Evolutionary conservation across 176 grass and related monocot species (phyloP).

Genomic region (Poa annua): DNA sequence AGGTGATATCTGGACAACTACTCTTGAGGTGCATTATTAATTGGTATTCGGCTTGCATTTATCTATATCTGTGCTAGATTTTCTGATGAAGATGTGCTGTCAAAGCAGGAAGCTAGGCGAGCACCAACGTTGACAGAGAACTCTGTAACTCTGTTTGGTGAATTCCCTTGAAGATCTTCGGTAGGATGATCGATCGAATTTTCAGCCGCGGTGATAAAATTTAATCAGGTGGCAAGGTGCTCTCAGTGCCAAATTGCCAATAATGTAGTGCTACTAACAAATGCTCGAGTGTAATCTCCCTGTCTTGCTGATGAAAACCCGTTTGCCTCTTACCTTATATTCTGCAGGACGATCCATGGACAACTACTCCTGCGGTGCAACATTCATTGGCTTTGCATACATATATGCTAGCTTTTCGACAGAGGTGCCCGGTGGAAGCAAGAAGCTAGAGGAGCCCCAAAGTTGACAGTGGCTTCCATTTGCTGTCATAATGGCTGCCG

Average conservation of each 20-base stretch:
- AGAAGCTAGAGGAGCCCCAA: slow-evolving; percentile 21
- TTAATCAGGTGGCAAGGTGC: too few species aligned
- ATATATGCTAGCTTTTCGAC: slow-evolving; percentile 18
- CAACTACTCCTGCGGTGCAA: slow-evolving; percentile 20
- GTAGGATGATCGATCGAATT: too few species aligned
- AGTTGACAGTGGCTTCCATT: slow-evolving; percentile 16
- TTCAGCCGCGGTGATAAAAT: too few species aligned
- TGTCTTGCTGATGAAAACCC: slow-evolving; percentile 33
- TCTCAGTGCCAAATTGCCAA: too few species aligned
- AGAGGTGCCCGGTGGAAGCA: slow-evolving; percentile 27
- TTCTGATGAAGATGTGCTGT: slow-evolving; percentile 6
- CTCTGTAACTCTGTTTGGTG: slow-evolving; percentile 25
- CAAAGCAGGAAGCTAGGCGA: not conserved
- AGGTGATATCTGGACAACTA: slow-evolving; percentile 35
- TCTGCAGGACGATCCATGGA: slow-evolving; percentile 34
- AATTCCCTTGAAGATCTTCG: too few species aligned
- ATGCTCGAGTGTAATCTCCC: slow-evolving; percentile 28
- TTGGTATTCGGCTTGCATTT: not conserved
- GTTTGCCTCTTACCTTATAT: not conserved
- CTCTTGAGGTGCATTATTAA: not conserved
- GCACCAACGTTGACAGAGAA: slow-evolving; percentile 9
- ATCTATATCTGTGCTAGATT: slow-evolving; percentile 34
- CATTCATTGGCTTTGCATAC: slow-evolving; percentile 16
- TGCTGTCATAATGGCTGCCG: slow-evolving; percentile 27
- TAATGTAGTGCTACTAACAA: not conserved